A percentile compares a stretch with the other conserved stretches of the same genome.
phyloP scores from a whole-genome alignment of 192 early-diverging fungal species.

The Dissophora globulifera region DNA sequence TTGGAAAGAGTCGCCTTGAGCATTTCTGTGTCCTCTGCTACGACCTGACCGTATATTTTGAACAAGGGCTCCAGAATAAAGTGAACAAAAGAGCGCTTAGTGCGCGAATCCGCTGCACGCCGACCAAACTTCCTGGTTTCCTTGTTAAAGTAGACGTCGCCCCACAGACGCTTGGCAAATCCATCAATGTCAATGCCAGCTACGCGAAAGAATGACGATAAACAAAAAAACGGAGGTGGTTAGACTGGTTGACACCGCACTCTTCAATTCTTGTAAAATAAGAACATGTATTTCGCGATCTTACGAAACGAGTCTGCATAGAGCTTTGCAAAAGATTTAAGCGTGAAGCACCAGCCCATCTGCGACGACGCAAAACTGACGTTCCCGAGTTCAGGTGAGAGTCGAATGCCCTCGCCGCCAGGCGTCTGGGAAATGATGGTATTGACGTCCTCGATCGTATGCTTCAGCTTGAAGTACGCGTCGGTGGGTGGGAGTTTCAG shows the following conservation, averaged over 20 bases:
- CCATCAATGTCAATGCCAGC: constrained; percentile 77
- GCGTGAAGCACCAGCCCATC: constrained; percentile 94
- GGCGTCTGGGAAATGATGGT: constrained; percentile 70
- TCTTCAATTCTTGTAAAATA: no score
- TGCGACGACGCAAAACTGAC: constrained; percentile 93
- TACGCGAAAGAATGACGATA: constrained; percentile 7
- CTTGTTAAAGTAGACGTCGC: constrained; percentile 91
- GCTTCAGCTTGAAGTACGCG: constrained; percentile 96
- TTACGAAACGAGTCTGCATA: constrained; percentile 85
- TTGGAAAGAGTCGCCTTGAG: constrained; percentile 77
- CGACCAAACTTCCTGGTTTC: constrained; percentile 85
- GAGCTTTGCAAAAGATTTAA: constrained; percentile 90
- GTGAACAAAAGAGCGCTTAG: constrained; percentile 91
- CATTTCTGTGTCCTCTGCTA: constrained; percentile 79
- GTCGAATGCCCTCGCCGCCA: constrained; percentile 69
- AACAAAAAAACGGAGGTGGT: background rate
- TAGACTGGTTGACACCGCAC: background rate
- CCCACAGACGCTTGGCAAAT: constrained; percentile 95
- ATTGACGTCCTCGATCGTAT: constrained; percentile 98
- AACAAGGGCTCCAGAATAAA: constrained; percentile 96
- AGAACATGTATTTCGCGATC: background rate
- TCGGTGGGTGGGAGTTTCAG: constrained; percentile 95
- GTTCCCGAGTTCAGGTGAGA: constrained; percentile 95
- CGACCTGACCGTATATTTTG: constrained; percentile 90
- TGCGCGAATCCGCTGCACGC: constrained; percentile 65